phyloP scores from a whole-genome alignment of 371 early-diverging fungal genomes.

The Batkoa obscura region DNA sequence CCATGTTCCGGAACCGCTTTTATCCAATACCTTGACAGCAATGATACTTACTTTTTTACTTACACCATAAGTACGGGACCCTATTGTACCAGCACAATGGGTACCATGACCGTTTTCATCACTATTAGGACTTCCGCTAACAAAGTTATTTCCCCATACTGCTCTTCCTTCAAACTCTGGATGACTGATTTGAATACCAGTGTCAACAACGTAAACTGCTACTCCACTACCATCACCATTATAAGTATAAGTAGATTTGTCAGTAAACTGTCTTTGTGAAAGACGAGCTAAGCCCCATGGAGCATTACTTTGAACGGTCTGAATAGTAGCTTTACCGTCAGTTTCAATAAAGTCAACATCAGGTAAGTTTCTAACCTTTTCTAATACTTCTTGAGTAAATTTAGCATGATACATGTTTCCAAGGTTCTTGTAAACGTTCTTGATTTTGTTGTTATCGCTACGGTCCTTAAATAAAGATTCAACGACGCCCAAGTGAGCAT shows the following conservation, averaged over 20 bases:
- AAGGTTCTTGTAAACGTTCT: background rate
- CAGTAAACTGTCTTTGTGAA: conserved; percentile 11
- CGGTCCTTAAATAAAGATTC: background rate
- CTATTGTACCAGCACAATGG: conserved; percentile 20
- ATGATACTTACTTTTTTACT: conserved; percentile 36
- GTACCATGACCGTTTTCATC: conserved; percentile 26
- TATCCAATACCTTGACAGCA: conserved; percentile 57
- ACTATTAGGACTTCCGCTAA: background rate
- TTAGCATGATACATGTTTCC: background rate
- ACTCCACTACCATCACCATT: conserved; percentile 26
- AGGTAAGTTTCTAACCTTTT: background rate
- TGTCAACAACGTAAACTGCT: conserved; percentile 43
- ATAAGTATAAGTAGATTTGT: conserved; percentile 16
- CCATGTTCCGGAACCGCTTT: conserved; percentile 11
- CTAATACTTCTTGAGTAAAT: background rate
- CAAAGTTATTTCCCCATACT: background rate
- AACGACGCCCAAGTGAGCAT: background rate
- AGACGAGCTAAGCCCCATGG: conserved; percentile 19
- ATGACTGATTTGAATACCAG: conserved; percentile 49
- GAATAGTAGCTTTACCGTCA: background rate
- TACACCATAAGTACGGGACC: background rate
- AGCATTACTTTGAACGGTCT: background rate
- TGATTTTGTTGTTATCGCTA: background rate
- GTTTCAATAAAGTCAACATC: background rate
- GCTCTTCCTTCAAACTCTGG: conserved; percentile 53